Evolutionary conservation across 108 stramenopile genomes (phyloP), one percentile per base, ranked within the genome.

Genomic region (Phaeodactylum tricornutum): DNA sequence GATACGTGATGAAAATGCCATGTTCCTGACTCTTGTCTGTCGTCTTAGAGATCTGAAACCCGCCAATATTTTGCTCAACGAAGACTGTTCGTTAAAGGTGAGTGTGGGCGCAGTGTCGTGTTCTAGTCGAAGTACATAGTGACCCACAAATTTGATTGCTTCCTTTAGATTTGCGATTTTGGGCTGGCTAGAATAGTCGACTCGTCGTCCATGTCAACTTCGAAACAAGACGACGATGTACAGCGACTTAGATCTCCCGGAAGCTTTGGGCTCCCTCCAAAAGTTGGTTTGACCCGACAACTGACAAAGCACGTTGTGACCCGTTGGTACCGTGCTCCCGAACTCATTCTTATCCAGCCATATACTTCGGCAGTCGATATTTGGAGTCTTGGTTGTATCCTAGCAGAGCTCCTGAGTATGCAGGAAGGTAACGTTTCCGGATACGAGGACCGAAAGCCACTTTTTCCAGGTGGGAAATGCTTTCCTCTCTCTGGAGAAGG

Each of bases 291-390:
- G 23, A 85, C 84, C 8, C 74, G 93, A 24, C 87, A 95, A 47
- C 71, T 98, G 33, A 98, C 97, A 21, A 94, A 94, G 62, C 96
- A 99, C 65, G 98, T 99, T 26, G 98, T 97, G 11, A 97, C 96
- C 21, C 67, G 98, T 11, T 99, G 98, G 98, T 99, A 99, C 66
- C 69, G 98, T 24, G 95, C 98, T 19, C 98, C 98, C 7, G 98
- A 99, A 61, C 65, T 98, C 23, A 96, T 97, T 39, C 61, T 99
- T 26, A 78, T 94, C 47, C 90, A 96, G 58, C 91, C 94, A 0
- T 98, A 98, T 71, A 79, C 88, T 27, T 80, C 82, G 7, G 94
- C 95, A 1, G 98, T 98, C 36, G 98, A 98, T 57, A 83, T 96
- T 46, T 96, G 95, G 98, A 92, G 83, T 58, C 32, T 93, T 21